phyloP scores from a whole-genome alignment of 2,329 filamentous ascomycete species.

The Akanthomyces lecanii region DNA sequence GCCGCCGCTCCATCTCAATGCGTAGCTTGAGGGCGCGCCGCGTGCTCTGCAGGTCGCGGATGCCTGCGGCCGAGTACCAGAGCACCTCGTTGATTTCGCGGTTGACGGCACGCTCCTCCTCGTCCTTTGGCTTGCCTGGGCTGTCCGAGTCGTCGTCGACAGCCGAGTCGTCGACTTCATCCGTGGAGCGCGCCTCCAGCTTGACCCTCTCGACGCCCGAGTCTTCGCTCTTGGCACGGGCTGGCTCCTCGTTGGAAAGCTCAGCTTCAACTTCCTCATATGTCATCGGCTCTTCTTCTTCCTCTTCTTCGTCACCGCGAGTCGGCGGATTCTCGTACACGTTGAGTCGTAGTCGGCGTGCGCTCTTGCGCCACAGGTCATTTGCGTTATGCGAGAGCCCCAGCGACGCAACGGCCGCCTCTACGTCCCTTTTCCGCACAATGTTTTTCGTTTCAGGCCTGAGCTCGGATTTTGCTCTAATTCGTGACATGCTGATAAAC shows the following conservation, averaged over 20 bases:
- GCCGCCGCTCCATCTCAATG: slow-evolving; percentile 38
- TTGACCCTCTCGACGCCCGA: background rate
- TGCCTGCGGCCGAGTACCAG: slow-evolving; percentile 36
- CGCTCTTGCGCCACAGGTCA: slow-evolving; percentile 45
- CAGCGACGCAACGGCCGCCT: slow-evolving; percentile 46
- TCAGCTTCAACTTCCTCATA: slow-evolving; percentile 42
- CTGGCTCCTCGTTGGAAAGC: slow-evolving; percentile 25
- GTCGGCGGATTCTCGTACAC: slow-evolving; percentile 37
- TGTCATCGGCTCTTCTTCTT: slow-evolving; percentile 30
- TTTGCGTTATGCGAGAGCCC: slow-evolving; percentile 36
- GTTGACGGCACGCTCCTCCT: slow-evolving; percentile 29
- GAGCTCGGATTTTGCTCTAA: slow-evolving; percentile 47
- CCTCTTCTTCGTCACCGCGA: slow-evolving; percentile 20
- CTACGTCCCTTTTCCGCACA: slow-evolving; percentile 43
- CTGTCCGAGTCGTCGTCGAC: slow-evolving; percentile 19
- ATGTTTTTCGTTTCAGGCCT: slow-evolving; percentile 27
- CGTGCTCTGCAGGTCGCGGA: slow-evolving; percentile 35
- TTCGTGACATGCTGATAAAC: slow-evolving; percentile 65
- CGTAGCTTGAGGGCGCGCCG: slow-evolving; percentile 34
- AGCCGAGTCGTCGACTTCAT: background rate
- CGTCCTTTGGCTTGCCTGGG: slow-evolving; percentile 15
- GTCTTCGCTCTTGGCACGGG: background rate
- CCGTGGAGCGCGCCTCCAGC: background rate
- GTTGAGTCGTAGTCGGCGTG: slow-evolving; percentile 46
- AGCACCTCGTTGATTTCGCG: slow-evolving; percentile 42